These are phyloP conservation scores for Geoglossum cookeanum DNA, from an alignment of 2,329 filamentous ascomycete species.

Conservation along the genomic window DNA sequence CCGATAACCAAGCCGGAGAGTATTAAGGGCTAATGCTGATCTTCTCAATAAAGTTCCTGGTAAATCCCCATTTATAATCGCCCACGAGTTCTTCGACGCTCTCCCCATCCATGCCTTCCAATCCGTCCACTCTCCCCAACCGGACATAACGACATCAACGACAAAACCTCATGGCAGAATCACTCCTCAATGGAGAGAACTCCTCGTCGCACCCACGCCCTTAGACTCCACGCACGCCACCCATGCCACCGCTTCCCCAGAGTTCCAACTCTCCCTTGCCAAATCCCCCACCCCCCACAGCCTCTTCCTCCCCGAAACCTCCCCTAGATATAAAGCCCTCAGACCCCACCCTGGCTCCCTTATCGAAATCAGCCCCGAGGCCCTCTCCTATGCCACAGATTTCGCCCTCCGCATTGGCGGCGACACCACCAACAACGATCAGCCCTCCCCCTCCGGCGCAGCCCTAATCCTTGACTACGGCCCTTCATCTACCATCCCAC, in stretches of 20 bases:
- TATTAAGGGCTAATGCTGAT: not conserved
- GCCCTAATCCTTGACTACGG: slow-evolving; percentile 96
- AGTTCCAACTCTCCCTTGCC: slow-evolving; percentile 75
- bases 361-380: slow-evolving; percentile 82
- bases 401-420: slow-evolving; percentile 76
- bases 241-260: slow-evolving; percentile 37
- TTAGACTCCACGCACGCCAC: slow-evolving; percentile 26
- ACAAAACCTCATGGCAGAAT: slow-evolving; percentile 10
- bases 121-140: slow-evolving; percentile 34
- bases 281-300: slow-evolving; percentile 62
- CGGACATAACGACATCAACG: slow-evolving; percentile 2
- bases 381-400: slow-evolving; percentile 57
- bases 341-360: slow-evolving; percentile 47
- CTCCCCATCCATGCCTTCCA: slow-evolving; percentile 93
- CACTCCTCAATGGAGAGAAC: slow-evolving; percentile 55
- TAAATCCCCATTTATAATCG: slow-evolving; percentile 79
- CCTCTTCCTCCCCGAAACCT: slow-evolving; percentile 66
- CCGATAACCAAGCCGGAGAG: slow-evolving; percentile 9
- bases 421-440: slow-evolving; percentile 25
- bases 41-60: slow-evolving; percentile 29
- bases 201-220: slow-evolving; percentile 45
- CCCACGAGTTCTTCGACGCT: slow-evolving; percentile 97
- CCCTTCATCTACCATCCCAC: slow-evolving; percentile 54
- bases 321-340: slow-evolving; percentile 57
- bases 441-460: slow-evolving; percentile 52